Evolutionary conservation across 495 filamentous ascomycete genomes (phyloP).

Genomic region (Tuber magnatum): DNA sequence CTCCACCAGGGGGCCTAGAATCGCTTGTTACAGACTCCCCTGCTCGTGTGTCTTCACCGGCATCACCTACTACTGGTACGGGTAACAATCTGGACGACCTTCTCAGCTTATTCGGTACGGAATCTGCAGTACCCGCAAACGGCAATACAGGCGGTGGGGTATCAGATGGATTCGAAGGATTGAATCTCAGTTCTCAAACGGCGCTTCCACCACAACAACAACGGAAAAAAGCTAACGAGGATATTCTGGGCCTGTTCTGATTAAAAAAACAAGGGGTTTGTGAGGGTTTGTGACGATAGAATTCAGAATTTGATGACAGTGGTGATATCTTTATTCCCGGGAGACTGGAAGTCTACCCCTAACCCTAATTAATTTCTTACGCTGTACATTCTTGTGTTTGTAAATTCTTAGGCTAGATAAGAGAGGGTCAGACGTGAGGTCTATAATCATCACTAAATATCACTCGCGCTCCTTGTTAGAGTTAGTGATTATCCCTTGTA

Average conservation of each 20-base stretch:
- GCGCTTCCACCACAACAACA: constrained; percentile 53
- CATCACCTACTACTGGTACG: constrained; percentile 43
- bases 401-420: not conserved
- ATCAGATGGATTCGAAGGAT: constrained; percentile 65
- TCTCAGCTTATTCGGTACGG: constrained; percentile 67
- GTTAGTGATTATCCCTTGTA: too few relatives aligned
- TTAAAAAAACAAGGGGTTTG: not conserved
- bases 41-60: constrained; percentile 60
- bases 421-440: not conserved
- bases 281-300: not conserved
- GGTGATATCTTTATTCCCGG: not conserved
- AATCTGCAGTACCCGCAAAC: constrained; percentile 40
- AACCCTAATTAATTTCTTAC: not conserved
- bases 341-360: not conserved
- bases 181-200: constrained; percentile 59
- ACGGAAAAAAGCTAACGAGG: constrained; percentile 67
- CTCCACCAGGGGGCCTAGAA: constrained; percentile 56
- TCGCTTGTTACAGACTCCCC: constrained; percentile 72
- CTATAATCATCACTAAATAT: not conserved
- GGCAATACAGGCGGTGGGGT: constrained; percentile 54
- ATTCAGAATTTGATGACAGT: not conserved
- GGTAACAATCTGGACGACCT: constrained; percentile 76
- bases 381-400: constrained; percentile 2
- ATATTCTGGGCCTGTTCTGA: constrained; percentile 75
- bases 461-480: not conserved